phyloP scores from a whole-genome alignment of 495 filamentous ascomycete genomes.

The Wilcoxina mikolae region DNA sequence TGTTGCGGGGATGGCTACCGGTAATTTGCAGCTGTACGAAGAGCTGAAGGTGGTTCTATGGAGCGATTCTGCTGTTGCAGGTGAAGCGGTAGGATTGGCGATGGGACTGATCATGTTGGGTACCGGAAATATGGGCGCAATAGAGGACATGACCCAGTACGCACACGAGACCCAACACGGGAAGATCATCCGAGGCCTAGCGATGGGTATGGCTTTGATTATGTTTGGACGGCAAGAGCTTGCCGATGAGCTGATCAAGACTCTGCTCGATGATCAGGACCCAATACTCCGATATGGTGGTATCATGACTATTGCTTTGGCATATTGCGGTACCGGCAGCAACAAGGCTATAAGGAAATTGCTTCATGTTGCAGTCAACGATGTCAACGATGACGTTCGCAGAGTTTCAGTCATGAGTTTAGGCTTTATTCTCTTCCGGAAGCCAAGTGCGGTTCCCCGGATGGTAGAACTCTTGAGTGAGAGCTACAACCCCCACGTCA shows the following conservation, averaged over 20 bases:
- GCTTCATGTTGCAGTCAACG: slow-evolving; percentile 93
- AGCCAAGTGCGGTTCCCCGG: slow-evolving; percentile 88
- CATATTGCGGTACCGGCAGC: slow-evolving; percentile 91
- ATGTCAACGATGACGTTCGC: slow-evolving; percentile 96
- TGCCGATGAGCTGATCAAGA: slow-evolving; percentile 86
- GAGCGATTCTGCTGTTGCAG: slow-evolving; percentile 85
- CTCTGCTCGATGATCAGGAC: slow-evolving; percentile 84
- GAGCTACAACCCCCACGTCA: slow-evolving; percentile 97
- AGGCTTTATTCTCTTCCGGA: slow-evolving; percentile 96
- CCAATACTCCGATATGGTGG: slow-evolving; percentile 89
- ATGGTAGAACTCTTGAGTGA: slow-evolving; percentile 99
- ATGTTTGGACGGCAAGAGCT: slow-evolving; percentile 95
- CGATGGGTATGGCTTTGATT: slow-evolving; percentile 92
- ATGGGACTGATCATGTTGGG: slow-evolving; percentile 98
- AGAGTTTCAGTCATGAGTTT: slow-evolving; percentile 95
- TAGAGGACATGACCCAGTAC: slow-evolving; percentile 94
- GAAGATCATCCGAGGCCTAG: slow-evolving; percentile 92
- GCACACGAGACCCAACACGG: slow-evolving; percentile 96
- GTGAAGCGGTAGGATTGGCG: slow-evolving; percentile 85
- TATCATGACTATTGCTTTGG: slow-evolving; percentile 96
- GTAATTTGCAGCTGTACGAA: slow-evolving; percentile 77
- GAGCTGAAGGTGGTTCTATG: slow-evolving; percentile 76
- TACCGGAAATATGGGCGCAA: slow-evolving; percentile 74
- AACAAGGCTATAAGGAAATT: slow-evolving; percentile 97
- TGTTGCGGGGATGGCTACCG: slow-evolving; percentile 95